phyloP scores from a whole-genome alignment of 176 grass and related monocot genomes.

The Otatea glauca region DNA sequence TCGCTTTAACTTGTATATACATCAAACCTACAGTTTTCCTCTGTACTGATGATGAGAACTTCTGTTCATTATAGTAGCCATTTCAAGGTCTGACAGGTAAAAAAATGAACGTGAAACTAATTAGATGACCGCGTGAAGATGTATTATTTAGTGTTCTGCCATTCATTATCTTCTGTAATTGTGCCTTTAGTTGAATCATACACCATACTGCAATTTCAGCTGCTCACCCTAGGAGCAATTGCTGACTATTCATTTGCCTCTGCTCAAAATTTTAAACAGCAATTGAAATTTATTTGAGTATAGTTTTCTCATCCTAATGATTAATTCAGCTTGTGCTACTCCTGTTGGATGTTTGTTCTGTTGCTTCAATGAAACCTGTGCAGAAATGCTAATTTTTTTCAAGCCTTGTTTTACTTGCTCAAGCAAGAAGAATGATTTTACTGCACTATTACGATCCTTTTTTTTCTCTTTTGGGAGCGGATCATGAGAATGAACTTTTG shows the following conservation, averaged over 20 bases:
- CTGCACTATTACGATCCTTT: not conserved
- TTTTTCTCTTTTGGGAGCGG: no score
- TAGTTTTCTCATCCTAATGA: not conserved
- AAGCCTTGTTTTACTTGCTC: not conserved
- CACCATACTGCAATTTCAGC: not conserved
- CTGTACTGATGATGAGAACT: not conserved
- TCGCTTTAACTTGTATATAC: constrained; percentile 6
- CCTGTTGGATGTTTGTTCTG: constrained; percentile 1
- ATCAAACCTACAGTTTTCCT: constrained; percentile 5
- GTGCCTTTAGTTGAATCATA: not conserved
- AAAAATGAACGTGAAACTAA: constrained; percentile 2
- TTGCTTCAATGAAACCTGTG: not conserved
- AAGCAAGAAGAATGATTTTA: not conserved
- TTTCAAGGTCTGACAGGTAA: not conserved
- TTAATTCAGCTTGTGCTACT: not conserved
- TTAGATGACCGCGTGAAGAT: not conserved
- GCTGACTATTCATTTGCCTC: not conserved
- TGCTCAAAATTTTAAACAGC: not conserved
- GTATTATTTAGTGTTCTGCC: not conserved
- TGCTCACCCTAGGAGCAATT: constrained; percentile 10
- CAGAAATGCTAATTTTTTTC: constrained; percentile 11
- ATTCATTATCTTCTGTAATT: not conserved
- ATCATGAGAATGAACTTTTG: constrained; percentile 1
- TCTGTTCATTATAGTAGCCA: not conserved
- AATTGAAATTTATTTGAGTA: not conserved